phyloP scores from a whole-genome alignment of 768 basidiomycete genomes.

The Leccinum barrowsii region DNA sequence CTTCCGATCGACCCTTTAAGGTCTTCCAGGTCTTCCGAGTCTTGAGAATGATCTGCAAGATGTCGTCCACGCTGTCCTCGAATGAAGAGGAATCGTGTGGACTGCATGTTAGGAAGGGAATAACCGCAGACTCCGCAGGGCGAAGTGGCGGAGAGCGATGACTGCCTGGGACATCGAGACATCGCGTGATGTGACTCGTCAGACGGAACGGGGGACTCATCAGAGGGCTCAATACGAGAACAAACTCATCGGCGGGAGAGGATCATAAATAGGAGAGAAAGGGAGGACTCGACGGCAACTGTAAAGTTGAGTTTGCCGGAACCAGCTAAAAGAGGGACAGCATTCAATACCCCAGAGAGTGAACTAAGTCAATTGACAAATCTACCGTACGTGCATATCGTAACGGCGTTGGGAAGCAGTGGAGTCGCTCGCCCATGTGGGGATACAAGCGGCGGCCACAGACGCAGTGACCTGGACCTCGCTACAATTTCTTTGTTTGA shows the following conservation, averaged over 20 bases:
- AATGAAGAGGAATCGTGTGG: constrained; percentile 12
- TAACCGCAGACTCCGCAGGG: constrained; percentile 5
- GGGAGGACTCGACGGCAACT: constrained; percentile 18
- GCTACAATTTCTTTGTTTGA: not conserved
- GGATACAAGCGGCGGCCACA: constrained; percentile 7
- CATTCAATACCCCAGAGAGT: not conserved
- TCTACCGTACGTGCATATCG: not conserved
- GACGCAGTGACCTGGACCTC: not conserved
- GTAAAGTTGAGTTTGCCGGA: constrained; percentile 19
- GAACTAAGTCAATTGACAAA: not conserved
- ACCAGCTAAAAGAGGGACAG: constrained; percentile 9
- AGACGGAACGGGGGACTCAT: constrained; percentile 12
- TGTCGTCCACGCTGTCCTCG: constrained; percentile 39
- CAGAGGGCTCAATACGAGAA: constrained; percentile 3
- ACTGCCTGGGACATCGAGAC: not conserved
- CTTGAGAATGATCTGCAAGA: constrained; percentile 63
- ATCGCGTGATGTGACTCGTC: constrained; percentile 6
- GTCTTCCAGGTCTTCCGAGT: constrained; percentile 77
- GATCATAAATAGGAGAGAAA: constrained; percentile 26
- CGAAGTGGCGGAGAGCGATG: not conserved
- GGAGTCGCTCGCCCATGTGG: constrained; percentile 9
- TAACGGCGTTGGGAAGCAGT: constrained; percentile 8
- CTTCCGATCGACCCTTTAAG: constrained; percentile 58
- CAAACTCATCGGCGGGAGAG: not conserved
- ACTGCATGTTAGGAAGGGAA: constrained; percentile 5